Base-by-base conservation (phyloP, 768 basidiomycete genomes). In the Lactarius evosmus region DNA sequence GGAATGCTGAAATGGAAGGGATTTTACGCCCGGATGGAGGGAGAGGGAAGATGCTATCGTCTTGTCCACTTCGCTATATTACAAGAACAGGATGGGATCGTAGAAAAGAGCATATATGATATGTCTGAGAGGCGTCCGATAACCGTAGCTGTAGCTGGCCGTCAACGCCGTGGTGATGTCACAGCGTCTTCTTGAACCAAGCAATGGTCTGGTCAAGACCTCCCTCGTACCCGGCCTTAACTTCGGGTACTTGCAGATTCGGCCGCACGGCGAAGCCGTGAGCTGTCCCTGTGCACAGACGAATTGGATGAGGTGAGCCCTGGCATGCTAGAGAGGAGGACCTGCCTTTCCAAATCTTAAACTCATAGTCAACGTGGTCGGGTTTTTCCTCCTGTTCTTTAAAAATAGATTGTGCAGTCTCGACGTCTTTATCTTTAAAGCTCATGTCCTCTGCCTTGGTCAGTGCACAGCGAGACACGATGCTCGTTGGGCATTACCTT, bases 251-350 rank as follows among this genome's bases (percentile, higher is more conserved):
- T 7, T 64, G 68, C 38, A 82, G 71, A 61, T 80, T 78, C 3
- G 81, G 82, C 16, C 82, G 75, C 32, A 74, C 72, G 3, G 80
- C 81, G 29, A 84, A 84, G 29, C 83, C 80, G 59, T 82, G 83
- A 7, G 66, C 70, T 19, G 78, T 83, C 65, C 78, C 81, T 82
- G 51, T 7, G 55, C n/a, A 41, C n/a, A 4, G 25, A 14, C 44
- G 61, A 19, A 69, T 50, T 60, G 60, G 58, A n/a, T n/a, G n/a
- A 58, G 61, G 46, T 16, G 51, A 34, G 34, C 49, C 25, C 53
- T 14, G n/a, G 9, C 5, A 14, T 19, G 1, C 33, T 27, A 58
- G n/a, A 30, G 56, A 51, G 44, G 32, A n/a, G 14, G 9, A 17
- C 22, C 32, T 25, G 75, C 76, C 77, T 61, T 72, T 72, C 67